Percentiles rank a stretch among this genome's conserved stretches.
Evolutionary conservation across 345 rosid species (phyloP).

Genomic region (Pelargonium nanum): DNA sequence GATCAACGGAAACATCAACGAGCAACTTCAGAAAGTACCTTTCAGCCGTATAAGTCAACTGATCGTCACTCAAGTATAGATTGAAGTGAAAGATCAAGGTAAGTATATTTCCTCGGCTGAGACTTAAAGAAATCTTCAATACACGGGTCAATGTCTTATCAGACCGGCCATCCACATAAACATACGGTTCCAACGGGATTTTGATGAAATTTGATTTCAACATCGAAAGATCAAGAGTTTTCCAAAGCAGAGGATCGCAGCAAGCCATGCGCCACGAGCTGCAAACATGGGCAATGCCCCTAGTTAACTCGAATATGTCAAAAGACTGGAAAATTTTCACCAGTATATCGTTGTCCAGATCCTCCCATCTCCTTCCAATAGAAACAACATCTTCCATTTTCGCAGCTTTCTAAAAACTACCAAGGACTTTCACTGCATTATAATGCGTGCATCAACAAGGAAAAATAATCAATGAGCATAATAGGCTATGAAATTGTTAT

Average conservation of each 20-base stretch:
- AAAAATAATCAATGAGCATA: not conserved
- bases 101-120: slow-evolving; percentile 45
- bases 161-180: slow-evolving; percentile 50
- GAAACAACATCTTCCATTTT: slow-evolving; percentile 40
- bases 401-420: slow-evolving; percentile 1
- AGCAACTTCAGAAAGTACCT: slow-evolving; percentile 28
- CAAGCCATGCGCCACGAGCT: slow-evolving; percentile 69
- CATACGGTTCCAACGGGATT: slow-evolving; percentile 63
- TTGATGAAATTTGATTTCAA: slow-evolving; percentile 62
- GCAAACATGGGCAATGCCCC: slow-evolving; percentile 72
- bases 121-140: slow-evolving; percentile 54
- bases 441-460: slow-evolving; percentile 6
- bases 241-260: slow-evolving; percentile 84
- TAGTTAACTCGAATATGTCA: slow-evolving; percentile 40
- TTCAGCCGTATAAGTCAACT: slow-evolving; percentile 72
- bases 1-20: not conserved
- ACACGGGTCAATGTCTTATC: slow-evolving; percentile 47
- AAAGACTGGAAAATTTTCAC: slow-evolving; percentile 56
- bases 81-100: slow-evolving; percentile 64
- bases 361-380: slow-evolving; percentile 62
- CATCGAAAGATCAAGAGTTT: slow-evolving; percentile 63
- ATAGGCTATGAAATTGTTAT: too few relatives aligned
- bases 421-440: slow-evolving; percentile 11
- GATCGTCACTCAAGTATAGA: slow-evolving; percentile 55
- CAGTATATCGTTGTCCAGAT: slow-evolving; percentile 57